Evolutionary conservation across 2,329 filamentous ascomycete genomes (phyloP).

Genomic region (Cordyceps sp.): DNA sequence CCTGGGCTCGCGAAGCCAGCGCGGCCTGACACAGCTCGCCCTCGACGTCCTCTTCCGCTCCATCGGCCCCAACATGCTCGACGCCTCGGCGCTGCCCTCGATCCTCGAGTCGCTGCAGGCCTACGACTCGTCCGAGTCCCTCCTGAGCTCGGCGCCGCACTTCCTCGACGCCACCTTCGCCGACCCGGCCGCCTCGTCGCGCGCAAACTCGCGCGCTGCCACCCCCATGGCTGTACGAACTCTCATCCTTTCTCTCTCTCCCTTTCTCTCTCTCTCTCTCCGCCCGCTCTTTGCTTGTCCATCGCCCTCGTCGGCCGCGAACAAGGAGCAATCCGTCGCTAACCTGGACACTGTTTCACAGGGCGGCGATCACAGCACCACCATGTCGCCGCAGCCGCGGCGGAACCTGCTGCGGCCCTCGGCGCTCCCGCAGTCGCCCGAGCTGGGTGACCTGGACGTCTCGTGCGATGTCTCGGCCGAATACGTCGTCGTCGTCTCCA

Average conservation of each 20-base stretch:
- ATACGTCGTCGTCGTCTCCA: constrained; percentile 80
- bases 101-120: constrained; percentile 59
- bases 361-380: constrained; percentile 27
- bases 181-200: constrained; percentile 40
- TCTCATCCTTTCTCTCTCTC: too few relatives aligned
- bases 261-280: too few relatives aligned
- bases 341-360: constrained; percentile 28
- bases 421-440: constrained; percentile 55
- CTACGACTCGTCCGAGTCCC: constrained; percentile 68
- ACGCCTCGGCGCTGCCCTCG: constrained; percentile 36
- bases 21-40: constrained; percentile 79
- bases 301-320: not conserved
- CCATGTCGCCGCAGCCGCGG: constrained; percentile 32
- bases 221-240: constrained; percentile 51
- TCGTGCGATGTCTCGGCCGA: constrained; percentile 46
- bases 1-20: constrained; percentile 69
- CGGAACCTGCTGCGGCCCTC: constrained; percentile 52
- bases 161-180: constrained; percentile 69
- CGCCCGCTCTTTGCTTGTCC: constrained; percentile 14
- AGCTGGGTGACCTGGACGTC: constrained; percentile 54
- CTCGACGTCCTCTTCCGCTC: constrained; percentile 82
- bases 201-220: constrained; percentile 45
- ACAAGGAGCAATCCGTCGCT: too few relatives aligned
- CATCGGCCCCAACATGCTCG: constrained; percentile 54
- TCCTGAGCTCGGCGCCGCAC: constrained; percentile 53